Evolutionary conservation across 129 eudicot species (phyloP).

Genomic region (Logfia minima): DNA sequence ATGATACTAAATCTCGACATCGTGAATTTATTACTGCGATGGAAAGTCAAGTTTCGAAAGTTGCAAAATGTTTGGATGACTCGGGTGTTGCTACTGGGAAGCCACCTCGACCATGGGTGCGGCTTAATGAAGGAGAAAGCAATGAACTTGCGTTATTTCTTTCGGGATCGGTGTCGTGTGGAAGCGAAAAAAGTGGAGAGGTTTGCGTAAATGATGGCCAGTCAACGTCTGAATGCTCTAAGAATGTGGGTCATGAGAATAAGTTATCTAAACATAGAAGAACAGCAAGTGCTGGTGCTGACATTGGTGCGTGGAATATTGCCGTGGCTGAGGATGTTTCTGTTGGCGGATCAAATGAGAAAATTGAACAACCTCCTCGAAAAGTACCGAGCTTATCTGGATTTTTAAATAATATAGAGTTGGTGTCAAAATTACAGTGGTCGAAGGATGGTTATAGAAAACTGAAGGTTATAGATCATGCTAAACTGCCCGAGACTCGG

Average conservation of each 20-base stretch:
- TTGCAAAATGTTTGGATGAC: constrained; percentile 52
- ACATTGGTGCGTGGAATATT: constrained; percentile 70
- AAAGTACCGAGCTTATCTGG: constrained; percentile 77
- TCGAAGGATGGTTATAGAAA: constrained; percentile 73
- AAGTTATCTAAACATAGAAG: constrained; percentile 71
- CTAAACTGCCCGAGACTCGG: constrained; percentile 48
- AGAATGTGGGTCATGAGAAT: constrained; percentile 43
- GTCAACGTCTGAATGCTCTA: constrained; percentile 24
- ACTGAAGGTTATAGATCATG: constrained; percentile 50
- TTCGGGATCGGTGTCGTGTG: constrained; percentile 39
- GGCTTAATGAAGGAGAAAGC: constrained; percentile 75
- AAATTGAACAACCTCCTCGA: constrained; percentile 57
- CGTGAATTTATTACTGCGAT: constrained; percentile 65
- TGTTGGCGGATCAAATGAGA: constrained; percentile 22
- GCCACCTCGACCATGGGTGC: constrained; percentile 83
- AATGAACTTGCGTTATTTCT: constrained; percentile 81
- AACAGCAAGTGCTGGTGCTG: constrained; percentile 95
- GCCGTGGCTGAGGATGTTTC: constrained; percentile 48
- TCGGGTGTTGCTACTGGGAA: constrained; percentile 52
- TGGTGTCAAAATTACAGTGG: constrained; percentile 56
- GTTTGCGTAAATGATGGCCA: constrained; percentile 25
- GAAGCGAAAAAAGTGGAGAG: constrained; percentile 16
- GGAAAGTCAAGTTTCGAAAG: constrained; percentile 54
- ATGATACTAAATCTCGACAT: constrained; percentile 69
- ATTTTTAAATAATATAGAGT: constrained; percentile 63